These are phyloP conservation scores for Arachis stenosperma DNA, from an alignment of 306 rosid species.

Conservation along the genomic window DNA sequence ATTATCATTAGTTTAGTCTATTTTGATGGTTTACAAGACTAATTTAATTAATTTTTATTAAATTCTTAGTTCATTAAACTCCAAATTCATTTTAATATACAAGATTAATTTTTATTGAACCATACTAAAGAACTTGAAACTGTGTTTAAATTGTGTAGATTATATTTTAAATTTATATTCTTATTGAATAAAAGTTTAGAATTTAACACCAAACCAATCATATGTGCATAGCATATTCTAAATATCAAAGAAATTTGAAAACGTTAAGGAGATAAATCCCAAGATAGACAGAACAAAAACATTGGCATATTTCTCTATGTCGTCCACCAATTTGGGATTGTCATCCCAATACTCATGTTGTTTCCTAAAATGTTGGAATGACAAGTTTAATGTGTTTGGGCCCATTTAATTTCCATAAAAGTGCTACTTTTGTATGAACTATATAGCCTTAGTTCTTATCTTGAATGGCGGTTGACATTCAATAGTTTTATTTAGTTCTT, in stretches of 20 bases:
- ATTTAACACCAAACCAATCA: background rate
- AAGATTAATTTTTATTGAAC: no score
- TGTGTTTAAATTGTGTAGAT: no score
- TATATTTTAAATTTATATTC: background rate
- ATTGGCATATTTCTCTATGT: conserved; percentile 39
- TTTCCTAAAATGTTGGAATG: conserved; percentile 51
- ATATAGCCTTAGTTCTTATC: conserved; percentile 27
- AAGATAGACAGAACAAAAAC: conserved; percentile 44
- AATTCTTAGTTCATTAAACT: no score
- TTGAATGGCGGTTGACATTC: conserved; percentile 13
- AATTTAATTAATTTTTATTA: no score
- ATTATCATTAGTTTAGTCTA: background rate
- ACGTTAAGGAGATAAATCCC: conserved; percentile 23
- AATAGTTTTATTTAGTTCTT: conserved; percentile 6
- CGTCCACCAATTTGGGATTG: conserved; percentile 44
- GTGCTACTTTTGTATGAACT: conserved; percentile 35
- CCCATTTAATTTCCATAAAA: conserved; percentile 37
- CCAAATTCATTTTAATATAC: no score
- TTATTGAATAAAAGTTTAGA: background rate
- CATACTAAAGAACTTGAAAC: no score
- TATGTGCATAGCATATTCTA: background rate
- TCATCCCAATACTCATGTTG: conserved; percentile 45
- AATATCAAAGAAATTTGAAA: background rate
- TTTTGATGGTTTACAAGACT: background rate
- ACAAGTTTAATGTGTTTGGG: conserved; percentile 41